Conservation (phyloP, 2,329 filamentous ascomycete genomes). For the Verticillium tricorpus region DNA sequence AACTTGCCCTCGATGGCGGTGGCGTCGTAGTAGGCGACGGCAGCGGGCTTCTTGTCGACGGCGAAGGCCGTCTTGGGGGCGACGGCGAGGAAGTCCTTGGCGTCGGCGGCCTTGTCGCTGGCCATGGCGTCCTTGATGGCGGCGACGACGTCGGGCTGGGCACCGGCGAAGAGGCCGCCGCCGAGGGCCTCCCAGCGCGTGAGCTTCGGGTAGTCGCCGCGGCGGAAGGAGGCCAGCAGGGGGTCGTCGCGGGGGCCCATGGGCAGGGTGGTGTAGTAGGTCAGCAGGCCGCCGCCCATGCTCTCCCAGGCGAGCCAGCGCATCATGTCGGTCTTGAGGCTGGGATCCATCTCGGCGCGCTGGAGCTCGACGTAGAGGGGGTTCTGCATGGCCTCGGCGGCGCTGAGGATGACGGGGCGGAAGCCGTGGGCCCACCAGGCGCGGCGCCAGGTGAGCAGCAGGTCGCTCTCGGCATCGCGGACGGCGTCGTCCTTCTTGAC, state of each 20-base stretch:
- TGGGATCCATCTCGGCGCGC: constrained; percentile 51
- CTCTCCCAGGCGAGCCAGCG: constrained; percentile 90
- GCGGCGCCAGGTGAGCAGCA: constrained; percentile 82
- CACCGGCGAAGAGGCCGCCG: constrained; percentile 68
- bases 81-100: constrained; percentile 60
- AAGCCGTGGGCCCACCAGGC: constrained; percentile 97
- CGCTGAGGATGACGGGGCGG: constrained; percentile 73
- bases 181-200: constrained; percentile 71
- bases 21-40: constrained; percentile 74
- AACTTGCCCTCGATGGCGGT: constrained; percentile 62
- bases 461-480: constrained; percentile 68
- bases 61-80: constrained; percentile 56
- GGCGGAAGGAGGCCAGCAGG: constrained; percentile 67
- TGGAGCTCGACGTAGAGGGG: constrained; percentile 72
- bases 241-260: constrained; percentile 74
- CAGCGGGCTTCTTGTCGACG: constrained; percentile 58
- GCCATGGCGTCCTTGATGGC: constrained; percentile 58
- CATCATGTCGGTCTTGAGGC: constrained; percentile 66
- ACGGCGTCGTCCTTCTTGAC: constrained; percentile 56
- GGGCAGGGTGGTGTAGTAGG: constrained; percentile 75
- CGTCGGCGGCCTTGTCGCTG: constrained; percentile 47
- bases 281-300: constrained; percentile 79
- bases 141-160: constrained; percentile 57
- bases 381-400: constrained; percentile 77
- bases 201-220: constrained; percentile 68